Base-by-base conservation (phyloP, 2,329 filamentous ascomycete species). In the Phialocephala subalpina region DNA sequence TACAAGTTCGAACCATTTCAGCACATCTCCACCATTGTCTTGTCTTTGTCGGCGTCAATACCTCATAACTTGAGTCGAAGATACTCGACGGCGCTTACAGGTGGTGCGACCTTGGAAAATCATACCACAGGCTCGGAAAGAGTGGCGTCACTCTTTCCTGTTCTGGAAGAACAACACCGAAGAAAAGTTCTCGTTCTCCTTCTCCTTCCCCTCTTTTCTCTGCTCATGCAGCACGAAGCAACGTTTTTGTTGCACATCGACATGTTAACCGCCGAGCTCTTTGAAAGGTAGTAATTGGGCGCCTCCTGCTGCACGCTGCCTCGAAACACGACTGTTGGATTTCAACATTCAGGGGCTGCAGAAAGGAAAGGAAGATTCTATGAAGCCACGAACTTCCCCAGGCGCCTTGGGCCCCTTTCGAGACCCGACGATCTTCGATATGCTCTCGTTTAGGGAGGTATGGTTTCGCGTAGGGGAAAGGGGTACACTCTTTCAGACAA, bases 401-500 rank as follows among this genome's bases (percentile, higher is more conserved):
- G 16, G 49, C 49, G 49, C 49, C 49, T 18, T 18, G 25, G 49
- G 25, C 49, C 49, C 49, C 1, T 53, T 53, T 33, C 3, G 12
- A 33, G 49, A 33, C 49, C 49, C 49, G 12, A 14, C 14, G 49
- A 53, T 53, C 49, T 29, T 33, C 11, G 27, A 18, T 11, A 11
- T 6, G 9, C 25, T 14, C 14, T 33, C 49, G 25, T 29, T n/a
- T 27, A 18, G 11, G n/a, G 11, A 18, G 18, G 14, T 3, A 14
- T 53, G 49, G 49, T 25, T 53, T 53, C 49, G 49, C 49, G 22
- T 53, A 53, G 25, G 29, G 7, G 27, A 53, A 53, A 53, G 25
- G 49, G 45, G 22, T 9, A 49, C 47, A 14, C 22, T 18, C 25
- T 53, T 33, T 33, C 3, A 3, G 49, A 12, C 49, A 53, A n/a